Evolutionary conservation across 169 alveolate species (phyloP).

Genomic region (Eimeria nieschulzi): DNA sequence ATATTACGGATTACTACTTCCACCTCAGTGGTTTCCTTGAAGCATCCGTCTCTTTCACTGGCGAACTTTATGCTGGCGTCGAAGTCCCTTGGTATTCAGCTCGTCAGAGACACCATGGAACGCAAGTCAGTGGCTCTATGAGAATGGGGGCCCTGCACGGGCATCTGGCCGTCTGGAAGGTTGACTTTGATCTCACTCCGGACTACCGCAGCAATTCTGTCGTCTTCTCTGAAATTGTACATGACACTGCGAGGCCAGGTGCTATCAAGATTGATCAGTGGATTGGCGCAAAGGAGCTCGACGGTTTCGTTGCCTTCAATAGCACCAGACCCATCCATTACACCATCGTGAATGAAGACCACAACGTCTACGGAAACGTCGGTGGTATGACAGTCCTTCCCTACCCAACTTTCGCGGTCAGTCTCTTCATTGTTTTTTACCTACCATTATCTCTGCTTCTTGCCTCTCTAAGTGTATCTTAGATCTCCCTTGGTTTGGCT

Average conservation of each 20-base stretch:
- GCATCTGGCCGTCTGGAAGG: conserved; percentile 82
- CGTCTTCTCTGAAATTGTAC: conserved; percentile 76
- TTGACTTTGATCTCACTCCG: conserved; percentile 80
- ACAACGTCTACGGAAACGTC: conserved; percentile 79
- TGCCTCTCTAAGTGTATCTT: background rate
- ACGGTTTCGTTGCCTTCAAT: conserved; percentile 75
- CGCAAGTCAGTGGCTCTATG: conserved; percentile 81
- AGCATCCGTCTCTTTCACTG: conserved; percentile 80
- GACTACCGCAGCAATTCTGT: conserved; percentile 78
- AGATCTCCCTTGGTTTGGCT: no score
- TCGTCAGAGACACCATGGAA: conserved; percentile 78
- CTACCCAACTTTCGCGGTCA: conserved; percentile 68
- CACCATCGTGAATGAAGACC: conserved; percentile 78
- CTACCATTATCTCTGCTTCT: background rate
- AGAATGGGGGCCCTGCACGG: conserved; percentile 83
- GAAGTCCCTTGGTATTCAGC: conserved; percentile 83
- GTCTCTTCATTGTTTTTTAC: background rate
- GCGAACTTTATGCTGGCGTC: conserved; percentile 83
- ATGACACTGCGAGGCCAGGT: conserved; percentile 79
- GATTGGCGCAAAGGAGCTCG: conserved; percentile 78
- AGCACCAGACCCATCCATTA: conserved; percentile 80
- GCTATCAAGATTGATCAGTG: conserved; percentile 77
- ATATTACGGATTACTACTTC: conserved; percentile 79
- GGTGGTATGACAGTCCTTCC: conserved; percentile 80
- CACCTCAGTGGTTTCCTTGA: conserved; percentile 79